Percentiles rank a stretch among this genome's conserved stretches.
These are phyloP conservation scores for Starmera stellimalicola DNA, from an alignment of 1,139 yeast species.

Conservation along the genomic window DNA sequence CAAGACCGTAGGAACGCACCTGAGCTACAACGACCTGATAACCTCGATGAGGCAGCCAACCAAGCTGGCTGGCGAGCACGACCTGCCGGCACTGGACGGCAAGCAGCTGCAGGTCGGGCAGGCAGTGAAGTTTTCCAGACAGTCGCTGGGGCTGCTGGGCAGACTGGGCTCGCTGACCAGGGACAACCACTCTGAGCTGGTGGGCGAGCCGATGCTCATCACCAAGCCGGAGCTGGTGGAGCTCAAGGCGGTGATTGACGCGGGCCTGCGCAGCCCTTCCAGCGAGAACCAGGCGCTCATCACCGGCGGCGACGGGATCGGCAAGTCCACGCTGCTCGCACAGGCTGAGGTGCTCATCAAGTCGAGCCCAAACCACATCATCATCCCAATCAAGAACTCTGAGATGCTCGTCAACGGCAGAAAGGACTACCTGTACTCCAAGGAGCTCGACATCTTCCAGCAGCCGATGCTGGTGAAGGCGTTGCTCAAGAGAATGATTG, in stretches of 20 bases:
- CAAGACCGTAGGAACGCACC: not conserved
- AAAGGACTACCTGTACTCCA: slow-evolving; percentile 54
- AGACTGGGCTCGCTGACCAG: not conserved
- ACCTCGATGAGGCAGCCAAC: not conserved
- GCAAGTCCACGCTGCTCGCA: slow-evolving; percentile 66
- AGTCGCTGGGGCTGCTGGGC: not conserved
- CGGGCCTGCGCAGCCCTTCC: slow-evolving; percentile 20
- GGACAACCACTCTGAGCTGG: slow-evolving; percentile 56
- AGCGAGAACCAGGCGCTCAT: slow-evolving; percentile 44
- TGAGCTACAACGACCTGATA: not conserved
- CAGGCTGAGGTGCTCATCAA: slow-evolving; percentile 61
- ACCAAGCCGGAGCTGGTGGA: slow-evolving; percentile 30
- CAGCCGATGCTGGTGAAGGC: slow-evolving; percentile 76
- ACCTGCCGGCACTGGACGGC: not conserved
- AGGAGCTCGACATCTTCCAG: slow-evolving; percentile 40
- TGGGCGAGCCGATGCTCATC: slow-evolving; percentile 46
- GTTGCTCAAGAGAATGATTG: slow-evolving; percentile 47
- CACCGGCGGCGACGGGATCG: slow-evolving; percentile 68
- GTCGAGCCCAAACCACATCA: slow-evolving; percentile 37
- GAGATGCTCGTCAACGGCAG: slow-evolving; percentile 60
- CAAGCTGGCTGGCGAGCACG: not conserved
- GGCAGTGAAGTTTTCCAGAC: not conserved
- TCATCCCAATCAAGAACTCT: slow-evolving; percentile 62
- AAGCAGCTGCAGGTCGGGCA: not conserved
- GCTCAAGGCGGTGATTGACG: slow-evolving; percentile 22